Percentiles rank a stretch among this genome's conserved stretches.
phyloP scores from a whole-genome alignment of 202 grass and related monocot genomes.

The Zizania palustris region DNA sequence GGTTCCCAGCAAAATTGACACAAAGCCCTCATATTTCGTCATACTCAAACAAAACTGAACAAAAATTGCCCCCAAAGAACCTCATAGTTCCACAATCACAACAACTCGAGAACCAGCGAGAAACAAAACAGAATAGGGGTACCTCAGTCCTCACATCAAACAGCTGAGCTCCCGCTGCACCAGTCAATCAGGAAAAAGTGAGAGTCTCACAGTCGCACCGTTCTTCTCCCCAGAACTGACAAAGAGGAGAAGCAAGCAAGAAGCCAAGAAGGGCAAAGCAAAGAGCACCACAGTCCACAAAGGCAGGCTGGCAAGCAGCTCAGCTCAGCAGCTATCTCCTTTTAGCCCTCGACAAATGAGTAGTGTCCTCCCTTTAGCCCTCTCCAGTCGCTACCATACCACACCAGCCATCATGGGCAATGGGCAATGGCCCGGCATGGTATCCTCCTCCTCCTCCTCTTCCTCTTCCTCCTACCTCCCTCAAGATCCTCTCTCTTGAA shows the following conservation, averaged over 20 bases:
- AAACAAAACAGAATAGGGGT: neutral
- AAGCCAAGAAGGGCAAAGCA: neutral
- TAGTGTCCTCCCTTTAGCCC: conserved; percentile 43
- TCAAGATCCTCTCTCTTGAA: conserved; percentile 8
- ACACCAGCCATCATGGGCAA: conserved; percentile 37
- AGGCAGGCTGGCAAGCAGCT: conserved; percentile 13
- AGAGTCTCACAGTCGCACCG: neutral
- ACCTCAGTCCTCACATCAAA: conserved; percentile 35
- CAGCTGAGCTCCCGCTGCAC: neutral
- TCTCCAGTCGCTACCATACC: conserved; percentile 18
- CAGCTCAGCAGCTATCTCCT: neutral
- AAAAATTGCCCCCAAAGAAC: neutral
- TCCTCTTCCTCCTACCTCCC: neutral
- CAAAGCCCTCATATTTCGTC: neutral
- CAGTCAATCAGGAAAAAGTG: neutral
- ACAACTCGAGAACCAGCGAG: neutral
- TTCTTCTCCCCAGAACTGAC: neutral
- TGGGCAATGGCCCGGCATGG: neutral
- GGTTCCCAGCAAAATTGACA: neutral
- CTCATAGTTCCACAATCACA: neutral
- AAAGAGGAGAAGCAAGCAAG: conserved; percentile 3
- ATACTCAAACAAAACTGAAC: neutral
- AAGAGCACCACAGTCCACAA: conserved; percentile 17
- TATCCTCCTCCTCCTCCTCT: neutral
- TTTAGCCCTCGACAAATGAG: conserved; percentile 42